These are phyloP conservation scores for Alternaria triticina DNA, from an alignment of 2,329 filamentous ascomycete species.

Conservation along the genomic window DNA sequence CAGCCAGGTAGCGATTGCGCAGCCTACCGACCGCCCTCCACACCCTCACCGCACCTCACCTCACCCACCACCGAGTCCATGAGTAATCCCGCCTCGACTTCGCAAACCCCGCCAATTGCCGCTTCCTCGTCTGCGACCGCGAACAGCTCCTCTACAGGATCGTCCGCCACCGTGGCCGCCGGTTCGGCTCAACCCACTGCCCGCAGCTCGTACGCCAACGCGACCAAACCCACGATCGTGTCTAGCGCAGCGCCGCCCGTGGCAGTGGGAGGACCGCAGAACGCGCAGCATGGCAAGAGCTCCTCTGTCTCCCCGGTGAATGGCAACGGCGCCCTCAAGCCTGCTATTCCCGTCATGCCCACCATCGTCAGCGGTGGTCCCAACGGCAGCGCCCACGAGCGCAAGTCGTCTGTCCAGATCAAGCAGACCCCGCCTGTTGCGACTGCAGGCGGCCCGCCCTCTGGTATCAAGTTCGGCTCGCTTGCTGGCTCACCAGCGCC, in stretches of 20 bases:
- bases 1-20: slow-evolving; percentile 19
- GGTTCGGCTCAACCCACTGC: slow-evolving; percentile 63
- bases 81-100: slow-evolving; percentile 65
- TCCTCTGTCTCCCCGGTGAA: slow-evolving; percentile 75
- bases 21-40: slow-evolving; percentile 12
- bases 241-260: slow-evolving; percentile 59
- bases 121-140: slow-evolving; percentile 57
- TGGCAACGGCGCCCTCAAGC: slow-evolving; percentile 67
- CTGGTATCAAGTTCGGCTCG: slow-evolving; percentile 80
- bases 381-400: slow-evolving; percentile 77
- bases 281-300: slow-evolving; percentile 53
- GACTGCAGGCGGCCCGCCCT: slow-evolving; percentile 54
- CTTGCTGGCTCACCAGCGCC: slow-evolving; percentile 67
- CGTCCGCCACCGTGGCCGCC: slow-evolving; percentile 58
- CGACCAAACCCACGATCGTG: slow-evolving; percentile 62
- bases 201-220: slow-evolving; percentile 66
- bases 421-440: slow-evolving; percentile 71
- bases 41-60: neutral
- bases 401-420: slow-evolving; percentile 94
- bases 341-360: slow-evolving; percentile 52
- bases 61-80: slow-evolving; percentile 48
- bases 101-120: slow-evolving; percentile 56
- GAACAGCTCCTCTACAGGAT: slow-evolving; percentile 57
- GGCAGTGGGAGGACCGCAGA: slow-evolving; percentile 63
- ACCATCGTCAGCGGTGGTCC: slow-evolving; percentile 67